phyloP scores from a whole-genome alignment of 306 rosid species.

The Lithocarpus polystachyus region DNA sequence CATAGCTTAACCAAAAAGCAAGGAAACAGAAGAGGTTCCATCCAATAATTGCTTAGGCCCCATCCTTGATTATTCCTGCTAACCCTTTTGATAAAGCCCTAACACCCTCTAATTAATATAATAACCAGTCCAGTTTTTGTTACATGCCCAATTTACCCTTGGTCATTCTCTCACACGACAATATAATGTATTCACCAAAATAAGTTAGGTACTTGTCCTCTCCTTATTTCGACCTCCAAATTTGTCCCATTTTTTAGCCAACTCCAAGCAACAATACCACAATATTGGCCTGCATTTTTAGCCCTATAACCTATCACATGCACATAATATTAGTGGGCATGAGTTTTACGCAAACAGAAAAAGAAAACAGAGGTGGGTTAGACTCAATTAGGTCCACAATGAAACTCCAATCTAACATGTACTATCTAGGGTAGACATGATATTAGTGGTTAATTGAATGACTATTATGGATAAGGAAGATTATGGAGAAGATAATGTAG shows the following conservation, averaged over 20 bases:
- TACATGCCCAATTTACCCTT: constrained; percentile 11
- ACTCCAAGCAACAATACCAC: too few relatives aligned
- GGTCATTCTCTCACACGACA: too few relatives aligned
- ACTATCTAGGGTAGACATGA: background rate
- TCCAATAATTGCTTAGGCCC: constrained; percentile 61
- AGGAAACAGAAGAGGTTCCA: constrained; percentile 54
- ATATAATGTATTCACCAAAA: too few relatives aligned
- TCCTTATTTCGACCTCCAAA: too few relatives aligned
- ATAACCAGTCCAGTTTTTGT: background rate
- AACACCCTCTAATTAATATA: constrained; percentile 50
- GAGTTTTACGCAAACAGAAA: too few relatives aligned
- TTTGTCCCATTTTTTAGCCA: too few relatives aligned
- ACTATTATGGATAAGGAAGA: constrained; percentile 3
- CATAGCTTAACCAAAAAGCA: constrained; percentile 59
- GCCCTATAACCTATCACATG: too few relatives aligned
- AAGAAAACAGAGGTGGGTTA: too few relatives aligned
- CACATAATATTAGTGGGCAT: too few relatives aligned
- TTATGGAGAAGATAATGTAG: constrained; percentile 6
- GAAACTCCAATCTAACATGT: background rate
- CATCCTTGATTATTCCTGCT: constrained; percentile 51
- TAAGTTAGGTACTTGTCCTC: too few relatives aligned
- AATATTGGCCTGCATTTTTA: too few relatives aligned
- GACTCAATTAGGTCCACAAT: too few relatives aligned
- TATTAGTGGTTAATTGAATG: constrained; percentile 1
- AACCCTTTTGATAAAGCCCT: constrained; percentile 68